Evolutionary conservation across 2,329 filamentous ascomycete species (phyloP), one percentile per base, ranked within the genome.

Genomic region (Colletotrichum tofieldiae): DNA sequence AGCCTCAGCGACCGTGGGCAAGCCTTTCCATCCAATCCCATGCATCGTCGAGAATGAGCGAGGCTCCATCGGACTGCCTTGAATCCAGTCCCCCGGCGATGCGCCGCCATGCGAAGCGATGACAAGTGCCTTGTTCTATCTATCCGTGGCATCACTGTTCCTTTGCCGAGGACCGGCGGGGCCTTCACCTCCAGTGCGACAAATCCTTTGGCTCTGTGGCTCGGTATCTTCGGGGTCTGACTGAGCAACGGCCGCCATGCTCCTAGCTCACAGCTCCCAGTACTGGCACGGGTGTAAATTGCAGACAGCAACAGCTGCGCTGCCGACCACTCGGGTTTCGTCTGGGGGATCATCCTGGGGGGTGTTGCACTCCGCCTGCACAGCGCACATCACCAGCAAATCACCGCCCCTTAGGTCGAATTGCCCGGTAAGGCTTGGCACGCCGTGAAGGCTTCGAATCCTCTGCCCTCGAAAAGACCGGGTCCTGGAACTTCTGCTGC

Each of bases 191-290:
- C 39, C 23, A 32, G 56, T 26, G 18, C 39, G 4, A 11, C 20
- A 51, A 37, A 41, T 35, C 32, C n/a, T 62, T 55, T 47, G 55
- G 60, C 45, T 39, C 60, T n/a, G 60, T 51, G 23, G 29, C 37
- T 59, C 45, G 54, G 54, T 14, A 12, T 55, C 41, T 16, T 58
- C 41, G 45, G 60, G 12, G 20, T 63, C 18, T 63, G 32, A 41
- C 8, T 37, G 58, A 59, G 63, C 54, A 26, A 51, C 47, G 37
- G 20, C 23, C 29, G 60, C 60, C 32, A 14, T 51, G 59, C 52
- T 65, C 23, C 26, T 23, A 45, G 18, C 20, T 14, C 65, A 64
- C 37, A 45, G n/a, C 37, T 37, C 45, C 37, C 18, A 49, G 35
- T 35, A 23, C 3, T 16, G n/a, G n/a, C 11, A 5, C 47, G 7